These are phyloP conservation scores for Suillus bovinus DNA, from an alignment of 768 basidiomycete species.

Conservation along the genomic window DNA sequence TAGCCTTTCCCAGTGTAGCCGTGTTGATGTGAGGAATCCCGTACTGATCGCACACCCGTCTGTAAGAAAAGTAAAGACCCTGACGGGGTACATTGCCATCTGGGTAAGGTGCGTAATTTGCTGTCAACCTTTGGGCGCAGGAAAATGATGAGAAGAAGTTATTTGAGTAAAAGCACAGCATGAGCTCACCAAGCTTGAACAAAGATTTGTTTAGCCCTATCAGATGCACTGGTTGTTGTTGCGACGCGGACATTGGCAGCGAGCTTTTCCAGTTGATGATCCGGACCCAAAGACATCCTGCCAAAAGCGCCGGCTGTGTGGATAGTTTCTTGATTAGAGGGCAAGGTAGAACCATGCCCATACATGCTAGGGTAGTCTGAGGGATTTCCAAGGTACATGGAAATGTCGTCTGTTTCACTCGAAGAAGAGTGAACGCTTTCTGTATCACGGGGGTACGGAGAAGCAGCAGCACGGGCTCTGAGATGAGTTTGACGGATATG, in stretches of 20 bases:
- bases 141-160: constrained; percentile 19
- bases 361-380: constrained; percentile 74
- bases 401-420: constrained; percentile 85
- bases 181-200: constrained; percentile 83
- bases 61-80: constrained; percentile 92
- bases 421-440: constrained; percentile 88
- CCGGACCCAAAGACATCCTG: constrained; percentile 72
- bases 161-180: constrained; percentile 18
- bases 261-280: constrained; percentile 82
- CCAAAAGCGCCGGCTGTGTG: constrained; percentile 76
- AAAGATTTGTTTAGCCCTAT: constrained; percentile 90
- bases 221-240: constrained; percentile 88
- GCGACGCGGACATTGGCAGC: constrained; percentile 86
- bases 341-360: constrained; percentile 42
- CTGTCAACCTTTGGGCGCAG: constrained; percentile 67
- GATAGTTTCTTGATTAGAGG: constrained; percentile 45
- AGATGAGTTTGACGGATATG: constrained; percentile 76
- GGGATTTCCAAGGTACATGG: constrained; percentile 66
- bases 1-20: constrained; percentile 93
- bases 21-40: constrained; percentile 95
- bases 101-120: constrained; percentile 88
- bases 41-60: constrained; percentile 88
- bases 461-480: constrained; percentile 77
- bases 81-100: constrained; percentile 94
- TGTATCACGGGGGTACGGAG: constrained; percentile 83